Evolutionary conservation across 805 yeast genomes (phyloP).

Genomic region (Brettanomyces sp.): DNA sequence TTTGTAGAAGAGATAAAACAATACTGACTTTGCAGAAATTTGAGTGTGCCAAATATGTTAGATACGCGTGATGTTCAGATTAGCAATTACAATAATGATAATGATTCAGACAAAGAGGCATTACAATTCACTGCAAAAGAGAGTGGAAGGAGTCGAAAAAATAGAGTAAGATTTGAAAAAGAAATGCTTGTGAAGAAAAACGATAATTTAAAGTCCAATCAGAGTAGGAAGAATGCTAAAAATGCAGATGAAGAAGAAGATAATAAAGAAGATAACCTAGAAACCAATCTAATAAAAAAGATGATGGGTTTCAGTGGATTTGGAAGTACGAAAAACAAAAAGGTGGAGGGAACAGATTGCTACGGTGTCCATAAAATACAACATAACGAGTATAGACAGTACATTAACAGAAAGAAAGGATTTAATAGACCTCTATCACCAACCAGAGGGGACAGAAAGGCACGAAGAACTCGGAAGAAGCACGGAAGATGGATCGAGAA

Average conservation of each 20-base stretch:
- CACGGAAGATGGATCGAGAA: background rate
- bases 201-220: background rate
- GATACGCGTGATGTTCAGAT: too few species aligned
- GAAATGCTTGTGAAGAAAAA: background rate
- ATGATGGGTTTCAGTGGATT: constrained; percentile 54
- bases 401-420: constrained; percentile 49
- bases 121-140: too few species aligned
- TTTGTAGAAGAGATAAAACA: too few species aligned
- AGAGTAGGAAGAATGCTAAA: constrained; percentile 1
- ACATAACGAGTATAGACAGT: constrained; percentile 44
- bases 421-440: constrained; percentile 50
- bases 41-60: too few species aligned
- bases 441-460: constrained; percentile 8
- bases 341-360: constrained; percentile 40
- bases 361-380: constrained; percentile 30
- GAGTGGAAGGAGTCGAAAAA: too few species aligned
- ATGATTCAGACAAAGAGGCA: too few species aligned
- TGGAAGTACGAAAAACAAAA: constrained; percentile 46
- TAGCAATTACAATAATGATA: too few species aligned
- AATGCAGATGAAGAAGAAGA: background rate
- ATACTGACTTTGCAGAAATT: too few species aligned
- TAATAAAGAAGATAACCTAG: constrained; percentile 3
- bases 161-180: background rate
- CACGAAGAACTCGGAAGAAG: constrained; percentile 1
- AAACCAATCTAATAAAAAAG: constrained; percentile 26